phyloP scores from a whole-genome alignment of 345 rosid genomes.

The Excoecaria cochinchinensis region DNA sequence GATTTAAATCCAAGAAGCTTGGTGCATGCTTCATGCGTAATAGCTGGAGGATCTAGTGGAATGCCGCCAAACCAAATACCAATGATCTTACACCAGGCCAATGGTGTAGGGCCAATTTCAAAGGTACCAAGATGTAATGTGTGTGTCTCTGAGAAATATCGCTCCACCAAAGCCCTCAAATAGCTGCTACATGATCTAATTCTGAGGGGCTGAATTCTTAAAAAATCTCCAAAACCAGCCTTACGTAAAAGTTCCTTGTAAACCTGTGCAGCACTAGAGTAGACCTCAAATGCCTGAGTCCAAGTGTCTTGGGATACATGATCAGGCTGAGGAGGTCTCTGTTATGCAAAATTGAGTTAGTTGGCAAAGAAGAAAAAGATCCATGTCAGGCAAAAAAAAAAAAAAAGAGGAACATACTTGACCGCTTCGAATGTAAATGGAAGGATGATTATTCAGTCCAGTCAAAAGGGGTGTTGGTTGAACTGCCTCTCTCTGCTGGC shows the following conservation, averaged over 20 bases:
- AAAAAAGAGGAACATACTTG: not conserved
- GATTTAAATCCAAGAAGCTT: not conserved
- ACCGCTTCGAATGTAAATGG: not conserved
- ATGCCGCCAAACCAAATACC: not conserved
- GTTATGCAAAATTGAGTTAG: not conserved
- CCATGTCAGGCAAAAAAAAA: not conserved
- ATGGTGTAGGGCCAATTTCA: conserved; percentile 9
- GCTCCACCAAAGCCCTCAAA: not conserved
- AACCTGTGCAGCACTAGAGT: not conserved
- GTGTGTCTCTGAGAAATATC: conserved; percentile 3
- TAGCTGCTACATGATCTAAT: not conserved
- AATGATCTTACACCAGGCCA: conserved; percentile 2
- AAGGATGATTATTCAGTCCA: not conserved
- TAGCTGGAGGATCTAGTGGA: not conserved
- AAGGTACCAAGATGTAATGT: conserved; percentile 7
- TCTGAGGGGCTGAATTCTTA: not conserved
- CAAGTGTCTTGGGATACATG: not conserved
- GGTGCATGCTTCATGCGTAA: not conserved
- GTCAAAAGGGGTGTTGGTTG: not conserved
- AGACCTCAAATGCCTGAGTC: not conserved
- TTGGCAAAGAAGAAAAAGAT: not conserved
- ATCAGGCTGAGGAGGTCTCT: not conserved
- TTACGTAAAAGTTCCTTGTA: not conserved
- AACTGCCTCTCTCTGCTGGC: not conserved
- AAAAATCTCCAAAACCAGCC: not conserved